Conservation (phyloP, 2,329 filamentous ascomycete species). For the Mariannaea sp. region DNA sequence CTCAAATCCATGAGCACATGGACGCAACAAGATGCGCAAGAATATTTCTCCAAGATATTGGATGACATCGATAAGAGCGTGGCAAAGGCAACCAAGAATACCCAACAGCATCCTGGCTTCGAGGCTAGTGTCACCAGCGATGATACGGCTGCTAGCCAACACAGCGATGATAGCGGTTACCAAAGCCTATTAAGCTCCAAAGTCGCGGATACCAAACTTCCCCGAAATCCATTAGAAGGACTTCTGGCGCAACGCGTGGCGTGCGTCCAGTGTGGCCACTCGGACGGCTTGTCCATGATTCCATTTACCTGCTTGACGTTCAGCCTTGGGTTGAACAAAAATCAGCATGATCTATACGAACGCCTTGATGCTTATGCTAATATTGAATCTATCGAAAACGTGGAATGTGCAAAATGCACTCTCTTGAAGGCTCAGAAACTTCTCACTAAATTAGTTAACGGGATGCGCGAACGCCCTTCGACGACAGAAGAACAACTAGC, state of each 20-base stretch:
- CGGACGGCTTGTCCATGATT: conserved; percentile 85
- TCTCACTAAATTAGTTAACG: conserved; percentile 53
- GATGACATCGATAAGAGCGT: conserved; percentile 84
- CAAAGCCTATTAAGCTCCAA: conserved; percentile 52
- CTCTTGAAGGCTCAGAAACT: conserved; percentile 62
- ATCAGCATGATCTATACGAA: conserved; percentile 73
- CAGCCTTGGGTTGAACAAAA: conserved; percentile 68
- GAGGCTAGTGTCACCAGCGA: conserved; percentile 48
- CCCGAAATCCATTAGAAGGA: conserved; percentile 83
- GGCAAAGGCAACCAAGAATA: conserved; percentile 49
- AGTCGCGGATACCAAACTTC: conserved; percentile 43
- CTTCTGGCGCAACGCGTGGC: conserved; percentile 86
- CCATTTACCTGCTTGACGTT: conserved; percentile 94
- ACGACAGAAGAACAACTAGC: conserved; percentile 56
- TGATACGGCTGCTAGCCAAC: conserved; percentile 51
- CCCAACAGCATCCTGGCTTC: conserved; percentile 43
- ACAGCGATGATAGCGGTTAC: conserved; percentile 63
- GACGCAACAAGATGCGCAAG: conserved; percentile 96
- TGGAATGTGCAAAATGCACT: conserved; percentile 92
- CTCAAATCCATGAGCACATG: conserved; percentile 93
- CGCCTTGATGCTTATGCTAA: conserved; percentile 84
- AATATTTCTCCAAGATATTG: conserved; percentile 91
- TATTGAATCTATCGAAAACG: conserved; percentile 83
- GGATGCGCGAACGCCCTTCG: conserved; percentile 41
- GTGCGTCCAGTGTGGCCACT: conserved; percentile 83